Conservation (phyloP, 371 early-diverging fungal species). For the Mortierella polycephala region DNA sequence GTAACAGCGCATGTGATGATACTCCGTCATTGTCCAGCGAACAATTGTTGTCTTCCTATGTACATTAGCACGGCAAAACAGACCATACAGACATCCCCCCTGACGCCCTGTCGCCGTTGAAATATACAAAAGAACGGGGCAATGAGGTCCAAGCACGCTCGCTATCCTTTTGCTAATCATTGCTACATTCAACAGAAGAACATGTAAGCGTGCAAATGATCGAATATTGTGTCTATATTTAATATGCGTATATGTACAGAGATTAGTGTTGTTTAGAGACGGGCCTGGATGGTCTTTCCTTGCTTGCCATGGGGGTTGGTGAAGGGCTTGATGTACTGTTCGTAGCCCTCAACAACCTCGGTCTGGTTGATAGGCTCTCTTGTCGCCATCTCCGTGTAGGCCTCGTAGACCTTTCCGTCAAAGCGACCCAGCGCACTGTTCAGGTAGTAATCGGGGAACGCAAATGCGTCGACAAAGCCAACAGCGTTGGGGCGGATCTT, state of each 20-base stretch:
- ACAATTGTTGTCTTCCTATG: too few relatives aligned
- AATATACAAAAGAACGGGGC: too few relatives aligned
- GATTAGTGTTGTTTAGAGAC: constrained; percentile 24
- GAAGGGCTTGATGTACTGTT: constrained; percentile 65
- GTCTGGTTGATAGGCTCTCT: constrained; percentile 75
- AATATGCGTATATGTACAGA: not conserved
- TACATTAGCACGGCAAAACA: too few relatives aligned
- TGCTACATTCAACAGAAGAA: too few relatives aligned
- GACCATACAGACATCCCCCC: too few relatives aligned
- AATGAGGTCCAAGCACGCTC: too few relatives aligned
- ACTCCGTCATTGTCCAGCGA: too few relatives aligned
- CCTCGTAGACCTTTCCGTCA: constrained; percentile 82
- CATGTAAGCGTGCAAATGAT: too few relatives aligned
- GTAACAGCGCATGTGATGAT: too few relatives aligned
- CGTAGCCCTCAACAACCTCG: constrained; percentile 66
- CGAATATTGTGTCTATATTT: not conserved
- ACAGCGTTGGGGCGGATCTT: constrained; percentile 78
- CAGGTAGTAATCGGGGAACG: constrained; percentile 76
- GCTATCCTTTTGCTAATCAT: too few relatives aligned
- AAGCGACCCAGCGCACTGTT: constrained; percentile 80
- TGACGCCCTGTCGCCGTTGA: too few relatives aligned
- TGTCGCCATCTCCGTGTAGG: constrained; percentile 74
- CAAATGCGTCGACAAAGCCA: constrained; percentile 79
- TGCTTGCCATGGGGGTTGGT: constrained; percentile 42
- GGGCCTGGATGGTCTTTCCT: constrained; percentile 41